phyloP scores from a whole-genome alignment of 1,284 basidiomycete species.

The Melanopsichium pennsylvanicum region DNA sequence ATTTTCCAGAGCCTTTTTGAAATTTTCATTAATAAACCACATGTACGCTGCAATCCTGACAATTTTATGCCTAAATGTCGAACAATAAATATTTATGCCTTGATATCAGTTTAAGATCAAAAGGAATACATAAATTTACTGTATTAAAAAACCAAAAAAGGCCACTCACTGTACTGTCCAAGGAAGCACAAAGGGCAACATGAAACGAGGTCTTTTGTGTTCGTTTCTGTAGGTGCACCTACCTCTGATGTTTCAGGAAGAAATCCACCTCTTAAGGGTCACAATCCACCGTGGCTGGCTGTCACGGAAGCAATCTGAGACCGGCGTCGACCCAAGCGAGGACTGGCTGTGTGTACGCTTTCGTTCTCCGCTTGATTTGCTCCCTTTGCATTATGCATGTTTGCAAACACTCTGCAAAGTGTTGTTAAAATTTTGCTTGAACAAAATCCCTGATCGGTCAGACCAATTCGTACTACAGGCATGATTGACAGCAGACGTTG shows the following conservation, averaged over 20 bases:
- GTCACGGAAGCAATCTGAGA: conserved; percentile 8
- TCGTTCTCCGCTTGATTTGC: conserved; percentile 9
- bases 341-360: conserved; percentile 7
- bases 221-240: no score
- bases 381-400: conserved; percentile 1
- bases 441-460: no score
- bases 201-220: no score
- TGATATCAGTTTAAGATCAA: neutral
- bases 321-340: conserved; percentile 16
- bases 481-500: no score
- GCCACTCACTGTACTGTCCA: no score
- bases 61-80: neutral
- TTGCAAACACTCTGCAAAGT: conserved; percentile 1
- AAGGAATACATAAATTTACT: no score
- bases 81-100: neutral
- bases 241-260: conserved; percentile 22
- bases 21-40: no score
- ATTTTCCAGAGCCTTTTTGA: no score
- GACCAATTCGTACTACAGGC: no score
- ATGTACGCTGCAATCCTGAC: conserved; percentile 15
- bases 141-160: neutral
- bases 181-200: neutral
- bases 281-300: conserved; percentile 1
- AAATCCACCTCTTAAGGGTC: neutral
- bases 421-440: no score